These are phyloP conservation scores for Lodderomyces theae DNA, from an alignment of 1,139 yeast genomes.

Conservation along the genomic window DNA sequence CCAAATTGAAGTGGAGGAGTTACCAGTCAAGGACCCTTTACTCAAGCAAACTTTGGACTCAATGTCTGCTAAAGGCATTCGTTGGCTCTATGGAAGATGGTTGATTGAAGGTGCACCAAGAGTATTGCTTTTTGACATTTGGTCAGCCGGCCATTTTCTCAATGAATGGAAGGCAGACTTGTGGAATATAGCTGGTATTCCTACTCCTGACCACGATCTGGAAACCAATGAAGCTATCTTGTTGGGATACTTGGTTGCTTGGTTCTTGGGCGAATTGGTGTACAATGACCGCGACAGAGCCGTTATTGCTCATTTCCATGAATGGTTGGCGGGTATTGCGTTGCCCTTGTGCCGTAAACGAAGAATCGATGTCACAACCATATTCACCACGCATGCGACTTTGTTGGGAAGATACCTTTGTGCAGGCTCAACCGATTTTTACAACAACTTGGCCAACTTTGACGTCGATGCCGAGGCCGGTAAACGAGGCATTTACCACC, in stretches of 20 bases:
- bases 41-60: slow-evolving; percentile 62
- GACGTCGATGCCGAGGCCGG: slow-evolving; percentile 99
- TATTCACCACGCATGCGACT: slow-evolving; percentile 97
- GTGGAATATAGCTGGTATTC: slow-evolving; percentile 90
- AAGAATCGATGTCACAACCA: slow-evolving; percentile 88
- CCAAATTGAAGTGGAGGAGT: slow-evolving; percentile 89
- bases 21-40: slow-evolving; percentile 64
- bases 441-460: slow-evolving; percentile 83
- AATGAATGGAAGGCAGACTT: slow-evolving; percentile 94
- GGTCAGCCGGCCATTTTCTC: slow-evolving; percentile 65
- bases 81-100: slow-evolving; percentile 92
- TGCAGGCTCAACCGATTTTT: slow-evolving; percentile 95
- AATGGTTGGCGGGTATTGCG: slow-evolving; percentile 98
- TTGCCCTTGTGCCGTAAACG: slow-evolving; percentile 89
- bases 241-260: slow-evolving; percentile 89
- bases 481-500: slow-evolving; percentile 92
- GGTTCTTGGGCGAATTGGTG: slow-evolving; percentile 95
- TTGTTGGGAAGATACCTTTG: slow-evolving; percentile 90
- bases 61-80: slow-evolving; percentile 78
- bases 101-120: slow-evolving; percentile 96
- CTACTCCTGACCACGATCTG: slow-evolving; percentile 83
- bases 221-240: slow-evolving; percentile 92
- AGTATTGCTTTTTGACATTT: slow-evolving; percentile 81
- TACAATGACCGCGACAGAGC: slow-evolving; percentile 81
- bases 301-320: slow-evolving; percentile 92